A percentile compares a stretch with the other conserved stretches of the same genome.
Evolutionary conservation across 352 stramenopile genomes (phyloP).

Genomic region (Pythium phragmitis): DNA sequence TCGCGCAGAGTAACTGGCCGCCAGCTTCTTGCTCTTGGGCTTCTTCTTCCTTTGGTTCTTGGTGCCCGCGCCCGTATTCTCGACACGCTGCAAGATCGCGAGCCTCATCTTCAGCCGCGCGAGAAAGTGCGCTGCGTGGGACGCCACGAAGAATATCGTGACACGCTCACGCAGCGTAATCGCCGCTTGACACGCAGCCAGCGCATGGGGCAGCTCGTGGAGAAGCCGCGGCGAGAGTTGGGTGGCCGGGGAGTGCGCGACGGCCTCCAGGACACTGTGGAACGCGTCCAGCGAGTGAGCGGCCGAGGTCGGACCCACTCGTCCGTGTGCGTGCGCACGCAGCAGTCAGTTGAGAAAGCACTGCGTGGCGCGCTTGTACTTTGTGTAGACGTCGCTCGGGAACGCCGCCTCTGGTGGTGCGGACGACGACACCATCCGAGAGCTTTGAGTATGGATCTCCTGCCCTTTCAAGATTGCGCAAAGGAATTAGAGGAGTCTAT

Average conservation of each 20-base stretch:
- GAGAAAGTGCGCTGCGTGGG: slow-evolving; percentile 6
- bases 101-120: slow-evolving; percentile 3
- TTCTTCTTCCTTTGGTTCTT: not conserved
- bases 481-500: not conserved
- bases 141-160: slow-evolving; percentile 1
- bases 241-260: not conserved
- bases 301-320: not conserved
- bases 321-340: not conserved
- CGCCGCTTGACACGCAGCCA: slow-evolving; percentile 6
- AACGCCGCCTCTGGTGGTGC: not conserved
- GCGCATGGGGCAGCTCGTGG: slow-evolving; percentile 1
- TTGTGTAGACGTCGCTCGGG: slow-evolving; percentile 10
- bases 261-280: slow-evolving; percentile 1
- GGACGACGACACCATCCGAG: not conserved
- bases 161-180: slow-evolving; percentile 16
- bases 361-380: slow-evolving; percentile 20
- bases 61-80: not conserved
- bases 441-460: not conserved
- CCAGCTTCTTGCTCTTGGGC: not conserved
- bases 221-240: slow-evolving; percentile 2
- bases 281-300: slow-evolving; percentile 2
- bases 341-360: slow-evolving; percentile 20
- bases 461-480: not conserved
- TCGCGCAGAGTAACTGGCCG: not conserved
- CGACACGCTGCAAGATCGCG: not conserved